phyloP scores from a whole-genome alignment of 257 asterid genomes.

The Penstemon davidsonii region DNA sequence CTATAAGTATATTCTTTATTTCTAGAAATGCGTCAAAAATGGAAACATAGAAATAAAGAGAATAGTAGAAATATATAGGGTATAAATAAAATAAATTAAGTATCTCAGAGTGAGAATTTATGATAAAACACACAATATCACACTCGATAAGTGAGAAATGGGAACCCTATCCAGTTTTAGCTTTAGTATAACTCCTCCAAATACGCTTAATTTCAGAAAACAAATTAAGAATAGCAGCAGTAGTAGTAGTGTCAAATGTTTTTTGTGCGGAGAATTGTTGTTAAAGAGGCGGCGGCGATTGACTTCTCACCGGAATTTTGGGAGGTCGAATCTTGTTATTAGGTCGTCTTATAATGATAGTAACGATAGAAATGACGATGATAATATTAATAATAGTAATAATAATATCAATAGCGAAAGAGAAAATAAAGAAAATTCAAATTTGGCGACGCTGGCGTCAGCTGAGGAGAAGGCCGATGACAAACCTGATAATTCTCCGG shows the following conservation, averaged over 20 bases:
- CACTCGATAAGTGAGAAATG: slow-evolving; percentile 31
- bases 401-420: slow-evolving; percentile 36
- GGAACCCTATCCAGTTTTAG: slow-evolving; percentile 57
- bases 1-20: no score
- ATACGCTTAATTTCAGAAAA: slow-evolving; percentile 23
- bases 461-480: slow-evolving; percentile 47
- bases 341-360: slow-evolving; percentile 45
- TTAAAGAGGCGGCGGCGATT: slow-evolving; percentile 38
- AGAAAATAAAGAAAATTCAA: slow-evolving; percentile 58
- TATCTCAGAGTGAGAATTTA: no score
- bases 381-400: slow-evolving; percentile 18
- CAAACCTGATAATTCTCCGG: slow-evolving; percentile 39
- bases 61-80: no score
- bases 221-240: slow-evolving; percentile 13
- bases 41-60: no score
- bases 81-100: no score
- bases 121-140: no score
- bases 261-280: slow-evolving; percentile 38
- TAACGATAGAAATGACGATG: slow-evolving; percentile 32
- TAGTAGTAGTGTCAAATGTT: slow-evolving; percentile 30
- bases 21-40: no score
- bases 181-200: slow-evolving; percentile 42
- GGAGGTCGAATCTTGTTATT: slow-evolving; percentile 39
- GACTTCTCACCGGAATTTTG: slow-evolving; percentile 29
- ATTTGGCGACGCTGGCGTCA: slow-evolving; percentile 50